A percentile compares a stretch with the other conserved stretches of the same genome.
Evolutionary conservation across 106 monocot genomes (phyloP).

Genomic region (Vanilla planifolia): DNA sequence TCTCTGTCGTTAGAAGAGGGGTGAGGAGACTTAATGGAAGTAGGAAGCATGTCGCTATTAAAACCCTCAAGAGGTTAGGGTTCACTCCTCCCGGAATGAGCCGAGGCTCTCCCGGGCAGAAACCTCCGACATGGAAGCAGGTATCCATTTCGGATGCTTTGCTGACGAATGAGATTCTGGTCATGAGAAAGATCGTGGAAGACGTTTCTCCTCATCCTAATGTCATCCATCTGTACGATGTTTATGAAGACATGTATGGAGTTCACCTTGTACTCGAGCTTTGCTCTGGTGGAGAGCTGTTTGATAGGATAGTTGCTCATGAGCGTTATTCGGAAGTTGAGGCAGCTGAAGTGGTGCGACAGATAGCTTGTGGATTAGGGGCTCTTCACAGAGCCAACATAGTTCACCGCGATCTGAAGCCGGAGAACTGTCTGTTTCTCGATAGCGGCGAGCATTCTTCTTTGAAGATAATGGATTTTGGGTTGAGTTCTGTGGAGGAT

Average conservation of each 20-base stretch:
- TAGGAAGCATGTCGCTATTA: conserved; percentile 40
- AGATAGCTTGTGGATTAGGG: conserved; percentile 40
- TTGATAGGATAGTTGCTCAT: conserved; percentile 49
- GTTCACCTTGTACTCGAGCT: conserved; percentile 63
- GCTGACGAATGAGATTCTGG: conserved; percentile 63
- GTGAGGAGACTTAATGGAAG: conserved; percentile 27
- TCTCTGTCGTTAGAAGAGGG: conserved; percentile 60
- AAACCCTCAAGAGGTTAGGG: conserved; percentile 47
- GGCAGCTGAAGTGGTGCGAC: conserved; percentile 39
- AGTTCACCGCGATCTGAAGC: conserved; percentile 66
- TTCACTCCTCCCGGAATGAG: conserved; percentile 17
- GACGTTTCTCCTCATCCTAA: conserved; percentile 63
- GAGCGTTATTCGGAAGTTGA: conserved; percentile 42
- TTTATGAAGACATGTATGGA: conserved; percentile 49
- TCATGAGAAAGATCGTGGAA: conserved; percentile 66
- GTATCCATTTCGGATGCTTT: conserved; percentile 53
- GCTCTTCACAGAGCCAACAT: conserved; percentile 53
- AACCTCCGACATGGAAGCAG: conserved; percentile 32
- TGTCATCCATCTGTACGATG: conserved; percentile 57
- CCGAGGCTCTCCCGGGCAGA: conserved; percentile 1
- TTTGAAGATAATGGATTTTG: conserved; percentile 73
- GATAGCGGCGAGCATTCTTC: conserved; percentile 23
- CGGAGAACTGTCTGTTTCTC: conserved; percentile 59
- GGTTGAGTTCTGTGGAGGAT: conserved; percentile 69
- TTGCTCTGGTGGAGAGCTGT: conserved; percentile 67